phyloP scores from a whole-genome alignment of 2,329 filamentous ascomycete species.

The Aspergillus vadensis region DNA sequence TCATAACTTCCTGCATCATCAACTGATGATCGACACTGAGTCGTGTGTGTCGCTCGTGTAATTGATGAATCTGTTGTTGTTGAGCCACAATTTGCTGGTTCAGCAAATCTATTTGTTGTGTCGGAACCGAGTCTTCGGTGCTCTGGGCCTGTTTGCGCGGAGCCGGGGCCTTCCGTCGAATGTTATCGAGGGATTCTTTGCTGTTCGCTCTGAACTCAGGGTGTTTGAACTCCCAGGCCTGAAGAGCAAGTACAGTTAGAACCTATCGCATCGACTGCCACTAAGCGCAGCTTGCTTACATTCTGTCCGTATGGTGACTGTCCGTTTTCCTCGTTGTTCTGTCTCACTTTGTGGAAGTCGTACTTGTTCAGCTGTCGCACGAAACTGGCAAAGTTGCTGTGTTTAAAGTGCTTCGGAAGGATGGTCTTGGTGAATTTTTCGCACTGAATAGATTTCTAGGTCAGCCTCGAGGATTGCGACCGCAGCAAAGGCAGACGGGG shows the following conservation, averaged over 20 bases:
- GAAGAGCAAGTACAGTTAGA: constrained; percentile 18
- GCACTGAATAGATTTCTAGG: constrained; percentile 61
- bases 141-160: constrained; percentile 71
- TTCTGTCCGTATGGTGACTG: constrained; percentile 79
- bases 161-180: constrained; percentile 89
- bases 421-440: constrained; percentile 98
- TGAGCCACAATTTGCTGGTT: constrained; percentile 87
- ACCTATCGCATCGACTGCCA: background rate
- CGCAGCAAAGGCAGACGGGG: constrained; percentile 6
- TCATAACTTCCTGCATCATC: constrained; percentile 64
- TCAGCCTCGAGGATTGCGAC: constrained; percentile 15
- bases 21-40: constrained; percentile 68
- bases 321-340: constrained; percentile 82
- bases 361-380: constrained; percentile 96
- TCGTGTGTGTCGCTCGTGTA: constrained; percentile 83
- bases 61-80: constrained; percentile 84
- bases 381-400: constrained; percentile 97
- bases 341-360: constrained; percentile 96
- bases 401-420: constrained; percentile 97
- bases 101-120: constrained; percentile 85
- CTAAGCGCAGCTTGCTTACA: constrained; percentile 48
- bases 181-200: constrained; percentile 95
- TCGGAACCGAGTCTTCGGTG: constrained; percentile 74
- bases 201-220: constrained; percentile 94
- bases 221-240: constrained; percentile 97